Percentiles rank a stretch among this genome's conserved stretches.
These are phyloP conservation scores for Neonectria faginata DNA, from an alignment of 2,329 filamentous ascomycete species.

Conservation along the genomic window DNA sequence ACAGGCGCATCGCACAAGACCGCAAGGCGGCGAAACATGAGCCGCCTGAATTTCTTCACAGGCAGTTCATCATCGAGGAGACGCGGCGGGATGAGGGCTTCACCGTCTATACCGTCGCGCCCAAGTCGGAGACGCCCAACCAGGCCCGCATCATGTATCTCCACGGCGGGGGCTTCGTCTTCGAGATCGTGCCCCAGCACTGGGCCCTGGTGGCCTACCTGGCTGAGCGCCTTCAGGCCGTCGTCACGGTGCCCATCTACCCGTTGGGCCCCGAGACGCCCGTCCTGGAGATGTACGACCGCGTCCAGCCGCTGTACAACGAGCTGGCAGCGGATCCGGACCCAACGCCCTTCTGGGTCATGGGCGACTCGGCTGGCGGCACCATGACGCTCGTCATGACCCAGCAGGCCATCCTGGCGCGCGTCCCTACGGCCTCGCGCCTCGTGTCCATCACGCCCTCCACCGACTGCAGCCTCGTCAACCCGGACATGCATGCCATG, in stretches of 20 bases:
- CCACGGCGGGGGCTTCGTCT: conserved; percentile 49
- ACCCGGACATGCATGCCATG: conserved; percentile 43
- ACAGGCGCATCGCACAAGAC: conserved; percentile 40
- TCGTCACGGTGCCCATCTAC: conserved; percentile 49
- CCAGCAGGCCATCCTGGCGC: conserved; percentile 44
- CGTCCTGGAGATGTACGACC: conserved; percentile 49
- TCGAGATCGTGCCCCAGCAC: conserved; percentile 45
- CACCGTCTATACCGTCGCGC: conserved; percentile 46
- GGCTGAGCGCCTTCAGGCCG: conserved; percentile 47
- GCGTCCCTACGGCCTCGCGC: conserved; percentile 42
- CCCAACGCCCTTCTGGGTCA: conserved; percentile 45
- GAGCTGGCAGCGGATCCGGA: conserved; percentile 46
- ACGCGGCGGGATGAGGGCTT: conserved; percentile 34
- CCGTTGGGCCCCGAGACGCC: conserved; percentile 49
- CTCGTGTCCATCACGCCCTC: conserved; percentile 48
- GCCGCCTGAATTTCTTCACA: conserved; percentile 44
- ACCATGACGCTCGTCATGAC: conserved; percentile 49
- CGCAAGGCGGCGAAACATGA: conserved; percentile 35
- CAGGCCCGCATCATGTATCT: conserved; percentile 48
- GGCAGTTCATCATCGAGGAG: conserved; percentile 45
- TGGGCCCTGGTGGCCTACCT: conserved; percentile 46
- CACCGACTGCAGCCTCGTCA: conserved; percentile 46
- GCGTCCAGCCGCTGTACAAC: conserved; percentile 48
- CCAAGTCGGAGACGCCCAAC: conserved; percentile 47
- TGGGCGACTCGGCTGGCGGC: conserved; percentile 50